phyloP scores from a whole-genome alignment of 2,329 filamentous ascomycete genomes.

The Trichoderma sp. region DNA sequence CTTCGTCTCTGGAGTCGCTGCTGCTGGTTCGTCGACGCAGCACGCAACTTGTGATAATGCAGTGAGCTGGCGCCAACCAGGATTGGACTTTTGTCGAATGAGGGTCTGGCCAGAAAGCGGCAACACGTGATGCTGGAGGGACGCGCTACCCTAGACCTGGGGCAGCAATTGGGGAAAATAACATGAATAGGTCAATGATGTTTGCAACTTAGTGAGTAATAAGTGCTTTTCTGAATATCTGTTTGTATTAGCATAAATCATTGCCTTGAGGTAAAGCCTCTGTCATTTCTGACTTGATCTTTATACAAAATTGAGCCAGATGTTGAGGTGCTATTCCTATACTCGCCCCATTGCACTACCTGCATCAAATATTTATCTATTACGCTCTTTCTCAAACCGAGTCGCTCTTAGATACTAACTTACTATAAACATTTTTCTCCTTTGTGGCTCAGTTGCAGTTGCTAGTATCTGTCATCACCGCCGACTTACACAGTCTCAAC shows the following conservation, averaged over 20 bases:
- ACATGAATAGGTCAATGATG: background rate
- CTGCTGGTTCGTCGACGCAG: constrained; percentile 17
- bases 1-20: constrained; percentile 3
- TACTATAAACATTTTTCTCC: background rate
- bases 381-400: background rate
- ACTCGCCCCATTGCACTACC: background rate
- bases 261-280: background rate
- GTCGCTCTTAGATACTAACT: background rate
- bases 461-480: background rate
- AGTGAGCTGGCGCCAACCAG: constrained; percentile 1
- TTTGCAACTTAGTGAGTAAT: too few relatives aligned
- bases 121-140: constrained; percentile 7
- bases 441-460: background rate
- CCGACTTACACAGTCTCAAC: background rate
- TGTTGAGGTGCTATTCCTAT: background rate
- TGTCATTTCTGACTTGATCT: background rate
- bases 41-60: constrained; percentile 22
- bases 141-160: background rate
- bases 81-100: background rate
- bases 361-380: background rate
- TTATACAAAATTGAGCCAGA: background rate
- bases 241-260: background rate
- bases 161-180: background rate
- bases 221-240: background rate
- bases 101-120: background rate